These are phyloP conservation scores for Ogataea hybrid DNA, from an alignment of 1,139 yeast genomes.

Conservation along the genomic window DNA sequence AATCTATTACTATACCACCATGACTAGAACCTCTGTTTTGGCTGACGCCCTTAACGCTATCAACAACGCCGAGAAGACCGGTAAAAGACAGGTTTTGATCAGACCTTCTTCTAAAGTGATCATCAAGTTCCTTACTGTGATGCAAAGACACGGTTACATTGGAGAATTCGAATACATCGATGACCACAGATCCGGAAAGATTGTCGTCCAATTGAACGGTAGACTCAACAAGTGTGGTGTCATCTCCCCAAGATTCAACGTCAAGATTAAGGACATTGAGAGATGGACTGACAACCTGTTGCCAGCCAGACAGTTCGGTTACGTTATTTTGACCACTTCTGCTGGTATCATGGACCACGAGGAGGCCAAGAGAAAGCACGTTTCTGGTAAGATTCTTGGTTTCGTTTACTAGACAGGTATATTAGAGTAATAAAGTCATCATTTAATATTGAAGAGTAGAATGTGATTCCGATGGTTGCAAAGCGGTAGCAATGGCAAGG, in stretches of 20 bases:
- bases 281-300: constrained; percentile 96
- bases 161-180: constrained; percentile 98
- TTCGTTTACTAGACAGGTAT: constrained; percentile 68
- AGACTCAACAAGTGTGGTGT: constrained; percentile 98
- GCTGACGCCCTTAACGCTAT: constrained; percentile 98
- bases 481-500: background rate
- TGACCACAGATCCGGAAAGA: constrained; percentile 98
- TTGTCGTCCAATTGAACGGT: constrained; percentile 93
- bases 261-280: constrained; percentile 88
- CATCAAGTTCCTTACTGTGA: constrained; percentile 92
- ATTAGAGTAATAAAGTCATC: constrained; percentile 5
- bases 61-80: constrained; percentile 99
- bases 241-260: constrained; percentile 96
- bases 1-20: constrained; percentile 35
- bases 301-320: constrained; percentile 98
- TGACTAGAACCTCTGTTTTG: constrained; percentile 98
- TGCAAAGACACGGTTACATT: constrained; percentile 98
- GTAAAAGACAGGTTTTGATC: constrained; percentile 97
- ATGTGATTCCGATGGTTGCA: background rate
- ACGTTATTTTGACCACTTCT: constrained; percentile 93
- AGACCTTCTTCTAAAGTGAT: constrained; percentile 99
- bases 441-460: background rate
- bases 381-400: constrained; percentile 95
- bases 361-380: constrained; percentile 99
- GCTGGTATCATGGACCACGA: constrained; percentile 99